Base-by-base conservation (phyloP, 2,329 filamentous ascomycete species). In the Ophiognomonia clavigignenti-juglandacearum region DNA sequence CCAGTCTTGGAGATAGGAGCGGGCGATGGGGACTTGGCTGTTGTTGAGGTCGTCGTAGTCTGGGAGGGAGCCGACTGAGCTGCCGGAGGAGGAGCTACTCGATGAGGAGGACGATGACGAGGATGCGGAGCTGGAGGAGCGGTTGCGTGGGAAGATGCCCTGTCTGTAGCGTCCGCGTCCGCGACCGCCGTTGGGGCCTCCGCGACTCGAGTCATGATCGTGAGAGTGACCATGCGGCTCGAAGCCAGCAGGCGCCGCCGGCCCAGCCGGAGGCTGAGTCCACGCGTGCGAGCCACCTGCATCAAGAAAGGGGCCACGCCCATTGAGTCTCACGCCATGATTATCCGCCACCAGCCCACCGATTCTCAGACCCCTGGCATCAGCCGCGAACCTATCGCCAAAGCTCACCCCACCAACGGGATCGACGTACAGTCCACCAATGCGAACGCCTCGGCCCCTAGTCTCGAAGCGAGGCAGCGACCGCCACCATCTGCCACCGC, bases 61-160 rank as follows among this genome's bases (percentile, higher is more conserved):
- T 0, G 77, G 75, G 1, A 82, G 71, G 2, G 75, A 79, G 29
- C 72, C 76, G 45, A 80, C 61, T 2, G 73, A 75, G 0, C 62
- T 68, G 1, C 65, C 66, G 0, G 64, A 64, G 0, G 52, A 53
- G 1, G 64, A 69, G 0, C 66, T 68, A 0, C 55, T 54, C 0
- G 57, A 66, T 0, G 61, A 65, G 0, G 64, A 68, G 13, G 61
- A 64, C 47, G 52, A 54, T 1, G 61, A 61, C 1, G 45, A 51
- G 0, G 66, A 69, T n/a, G 61, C 63, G 49, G 50, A 54, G 2
- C 61, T 62, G 7, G 53, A 47, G 1, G 54, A 55, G 13, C 54
- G 47, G 14, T 57, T 54, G 2, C 56, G 52, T 8, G 45, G 36
- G 10, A 54, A 31, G 8, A 42, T 37, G 16, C 40, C 47, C 7